Percentiles rank a stretch among this genome's conserved stretches.
phyloP scores from a whole-genome alignment of 352 stramenopile species.

The Globisporangium polare region DNA sequence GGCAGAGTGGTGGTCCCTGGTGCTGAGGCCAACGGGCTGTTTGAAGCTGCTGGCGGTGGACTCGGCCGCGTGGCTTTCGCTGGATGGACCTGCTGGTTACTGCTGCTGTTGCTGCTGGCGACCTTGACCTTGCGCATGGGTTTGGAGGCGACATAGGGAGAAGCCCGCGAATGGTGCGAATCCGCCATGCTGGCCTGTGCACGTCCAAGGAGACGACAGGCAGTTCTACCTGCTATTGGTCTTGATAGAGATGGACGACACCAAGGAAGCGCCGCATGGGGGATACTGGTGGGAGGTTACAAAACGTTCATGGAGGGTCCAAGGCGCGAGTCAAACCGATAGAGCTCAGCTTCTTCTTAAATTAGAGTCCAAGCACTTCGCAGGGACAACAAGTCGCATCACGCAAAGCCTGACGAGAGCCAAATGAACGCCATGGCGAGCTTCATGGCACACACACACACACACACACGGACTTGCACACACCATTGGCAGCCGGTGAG shows the following conservation, averaged over 20 bases:
- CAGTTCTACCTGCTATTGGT: not conserved
- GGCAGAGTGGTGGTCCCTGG: slow-evolving; percentile 31
- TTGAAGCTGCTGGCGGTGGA: slow-evolving; percentile 7
- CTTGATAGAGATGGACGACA: not conserved
- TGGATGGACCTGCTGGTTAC: not conserved
- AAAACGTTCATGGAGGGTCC: not conserved
- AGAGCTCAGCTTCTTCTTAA: too few relatives aligned
- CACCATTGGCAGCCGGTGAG: too few relatives aligned
- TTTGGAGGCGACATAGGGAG: not conserved
- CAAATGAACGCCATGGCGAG: too few relatives aligned
- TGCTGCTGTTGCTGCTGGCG: not conserved
- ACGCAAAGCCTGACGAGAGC: too few relatives aligned
- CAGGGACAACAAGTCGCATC: too few relatives aligned
- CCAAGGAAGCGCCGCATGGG: not conserved
- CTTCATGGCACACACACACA: too few relatives aligned
- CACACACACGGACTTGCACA: too few relatives aligned
- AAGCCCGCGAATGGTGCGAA: not conserved
- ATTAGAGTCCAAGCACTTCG: too few relatives aligned
- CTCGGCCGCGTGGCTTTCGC: slow-evolving; percentile 26
- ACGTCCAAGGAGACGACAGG: not conserved
- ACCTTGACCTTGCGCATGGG: not conserved
- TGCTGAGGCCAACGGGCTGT: not conserved
- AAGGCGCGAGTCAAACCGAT: too few relatives aligned
- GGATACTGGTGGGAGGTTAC: slow-evolving; percentile 3
- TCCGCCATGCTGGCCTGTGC: slow-evolving; percentile 1